Evolutionary conservation across 768 basidiomycete species (phyloP), one percentile per base, ranked within the genome.

Genomic region (Tremella mesenterica): DNA sequence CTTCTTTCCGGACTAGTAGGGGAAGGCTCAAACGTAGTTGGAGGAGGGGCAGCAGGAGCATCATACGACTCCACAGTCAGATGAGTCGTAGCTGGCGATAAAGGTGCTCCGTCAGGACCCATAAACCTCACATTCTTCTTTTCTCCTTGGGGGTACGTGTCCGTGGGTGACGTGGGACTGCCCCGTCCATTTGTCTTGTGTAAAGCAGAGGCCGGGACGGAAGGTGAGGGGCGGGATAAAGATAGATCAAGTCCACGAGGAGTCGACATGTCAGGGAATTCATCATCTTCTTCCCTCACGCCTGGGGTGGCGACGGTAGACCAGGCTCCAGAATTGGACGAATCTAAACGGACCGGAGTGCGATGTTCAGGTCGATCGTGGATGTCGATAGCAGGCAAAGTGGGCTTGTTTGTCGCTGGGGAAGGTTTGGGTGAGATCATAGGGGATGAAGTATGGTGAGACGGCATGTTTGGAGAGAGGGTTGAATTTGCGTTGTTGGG

Each of bases 291-390:
- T 28, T 59, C 76, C 57, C 56, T 52, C 53, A 72, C 51, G 0
- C 86, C 86, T 3, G 86, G 85, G 0, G 86, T 86, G 4, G 85
- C 85, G 12, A 79, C 78, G 0, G 83, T 86, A 59, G 84, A 86
- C 86, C 86, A 88, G 36, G 76, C 77, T 2, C 80, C 82, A 25
- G 82, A 81, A 16, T 76, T 81, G 2, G 47, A 45, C 12, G 52
- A 55, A 9, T 60, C 44, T 7, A 41, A 45, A 7, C 63, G 58
- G 1, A 13, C 49, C 14, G 62, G 63, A 9, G 62, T 54, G 12
- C 48, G 45, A 6, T 47, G 33, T 25, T 58, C 52, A 23, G 52
- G 48, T n/a, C n/a, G n/a, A 10, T 51, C 29, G 16, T 31, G 3
- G 10, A 56, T 53, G 45, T 59, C 49, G 20, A 65, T 39, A 29